Base-by-base conservation (phyloP, 805 yeast species). In the Candida schatavii region DNA sequence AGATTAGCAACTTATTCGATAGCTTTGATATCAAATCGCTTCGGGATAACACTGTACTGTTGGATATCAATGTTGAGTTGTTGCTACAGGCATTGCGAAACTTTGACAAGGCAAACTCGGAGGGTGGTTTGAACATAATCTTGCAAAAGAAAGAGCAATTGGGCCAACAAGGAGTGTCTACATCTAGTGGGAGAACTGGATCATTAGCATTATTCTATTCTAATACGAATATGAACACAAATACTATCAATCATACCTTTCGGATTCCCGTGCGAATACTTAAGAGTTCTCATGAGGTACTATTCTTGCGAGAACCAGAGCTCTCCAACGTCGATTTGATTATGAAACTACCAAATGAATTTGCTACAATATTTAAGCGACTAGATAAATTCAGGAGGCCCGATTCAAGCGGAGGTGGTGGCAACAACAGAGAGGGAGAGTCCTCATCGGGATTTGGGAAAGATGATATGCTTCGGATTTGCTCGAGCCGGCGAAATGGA, bases 231-330 rank as follows among this genome's bases (percentile, higher is more conserved):
- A 27, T 56, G 58, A 39, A 57, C 59, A 40, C 72, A 7, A 71
- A 74, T 19, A 63, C 77, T 2, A 71, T 86, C 14, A 74, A 75
- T 46, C 88, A 84, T 52, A 74, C 85, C 5, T 80, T 82, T 51
- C 78, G 80, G 39, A 76, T 90, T 15, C 91, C 95, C 0, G 86
- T 86, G 1, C 68, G 81, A 49, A 66, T 86, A 32, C 53, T 85
- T 42, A 75, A 80, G 44, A 70, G 68, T 46, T 75, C 71, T 13
- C 79, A 75, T 45, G 81, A 78, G 42, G 71, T 72, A 11, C 55
- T 72, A 37, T 65, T 79, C 7, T 64, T 70, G 15, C 48, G 49
- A 33, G 93, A 85, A 53, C 96, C 96, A 0, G 77, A 73, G 51
- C 61, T 82, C 35, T 68, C 70, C 34, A 64, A 66, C 40, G 73